Evolutionary conservation across 495 filamentous ascomycete genomes (phyloP), one percentile per base, ranked within the genome.

Genomic region (Choiromyces venosus): DNA sequence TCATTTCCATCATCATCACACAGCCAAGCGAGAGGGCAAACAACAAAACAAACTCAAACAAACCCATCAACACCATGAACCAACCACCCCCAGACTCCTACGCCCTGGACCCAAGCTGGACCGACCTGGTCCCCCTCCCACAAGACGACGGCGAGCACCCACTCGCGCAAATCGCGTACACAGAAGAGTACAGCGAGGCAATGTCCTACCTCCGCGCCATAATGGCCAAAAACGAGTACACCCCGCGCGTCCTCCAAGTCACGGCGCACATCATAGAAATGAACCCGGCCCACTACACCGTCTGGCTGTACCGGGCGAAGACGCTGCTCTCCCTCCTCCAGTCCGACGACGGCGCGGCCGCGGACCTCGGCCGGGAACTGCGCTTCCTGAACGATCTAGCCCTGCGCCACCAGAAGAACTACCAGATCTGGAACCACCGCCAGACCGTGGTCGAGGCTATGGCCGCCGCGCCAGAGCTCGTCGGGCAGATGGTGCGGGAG

Each of bases 391-490:
- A 97, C 80, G 84, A 86, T 2, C 87, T 96, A 25, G 90, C 95
- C 5, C 83, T 96, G 64, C 87, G 87, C 37, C 89, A 97, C 79
- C 87, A 94, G 79, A 99, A 99, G 82, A 99, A 98, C 82, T 99
- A 97, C 83, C 95, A 99, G 82, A 98, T 98, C 81, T 98, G 95
- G 95, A 93, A 97, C 80, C 96, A 98, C 82, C 91, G 95, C 37
- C 92, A 97, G 82, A 61, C 52, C 10, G 12, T 61, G 0, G 52
- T 61, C 25, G 52, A 61, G 6, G 52, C 52, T 1, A 29, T 61
- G 1, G 52, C 52, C 52, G 25, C 52, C 10, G 52, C 44, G n/a
- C n/a, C n/a, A n/a, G n/a, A n/a, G n/a, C n/a, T n/a, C n/a, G n/a
- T n/a, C n/a, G n/a, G n/a, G 52, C 68, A 67, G 21, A 86, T 93